Evolutionary conservation across 768 basidiomycete genomes (phyloP), one percentile per base, ranked within the genome.

Genomic region (Piloderma croceum): DNA sequence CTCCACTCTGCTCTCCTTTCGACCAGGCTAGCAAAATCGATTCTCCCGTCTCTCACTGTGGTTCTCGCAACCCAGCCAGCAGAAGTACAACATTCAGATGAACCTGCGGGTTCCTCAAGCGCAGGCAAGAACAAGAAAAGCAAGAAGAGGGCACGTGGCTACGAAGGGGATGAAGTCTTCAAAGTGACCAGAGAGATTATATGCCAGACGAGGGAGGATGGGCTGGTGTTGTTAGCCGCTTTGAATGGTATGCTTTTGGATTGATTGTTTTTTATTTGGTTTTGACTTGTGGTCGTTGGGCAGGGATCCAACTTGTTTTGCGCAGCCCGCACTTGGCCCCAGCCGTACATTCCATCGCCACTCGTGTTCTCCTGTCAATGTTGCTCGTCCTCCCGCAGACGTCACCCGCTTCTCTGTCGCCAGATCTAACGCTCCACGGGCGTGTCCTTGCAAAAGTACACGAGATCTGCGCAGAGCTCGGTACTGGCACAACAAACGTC

Each of bases 121-220:
- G n/a, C n/a, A n/a, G 62, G 50, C 10, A 67, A 61, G 43, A 64
- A 52, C 11, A 77, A 68, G 54, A 79, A 77, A 50, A 73, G 76
- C 40, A 89, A 79, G 57, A 90, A 86, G 56, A 69, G 81, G 34
- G 69, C 73, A 15, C 73, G 79, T 17, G 79, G 71, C 10, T 89
- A 79, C 47, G 84, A 90, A 58, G 84, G 77, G 7, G 86, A 86
- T 39, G 85, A 83, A 51, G 62, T 83, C 5, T 79, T 91, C 59
- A 76, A 71, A 38, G 51, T 62, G 6, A 56, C 69, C 2, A 64
- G 66, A 33, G 57, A 69, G 33, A 64, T 73, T 6, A 49, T 79
- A 15, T 83, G 74, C 51, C 59, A 69, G 1, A 72, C 70, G 0
- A 37, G 41, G 3, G 68, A 69, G 21, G 81, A 84, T 12, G 75